Evolutionary conservation across 2,329 filamentous ascomycete species (phyloP), one percentile per base, ranked within the genome.

Genomic region (Botrytis pseudocinerea): DNA sequence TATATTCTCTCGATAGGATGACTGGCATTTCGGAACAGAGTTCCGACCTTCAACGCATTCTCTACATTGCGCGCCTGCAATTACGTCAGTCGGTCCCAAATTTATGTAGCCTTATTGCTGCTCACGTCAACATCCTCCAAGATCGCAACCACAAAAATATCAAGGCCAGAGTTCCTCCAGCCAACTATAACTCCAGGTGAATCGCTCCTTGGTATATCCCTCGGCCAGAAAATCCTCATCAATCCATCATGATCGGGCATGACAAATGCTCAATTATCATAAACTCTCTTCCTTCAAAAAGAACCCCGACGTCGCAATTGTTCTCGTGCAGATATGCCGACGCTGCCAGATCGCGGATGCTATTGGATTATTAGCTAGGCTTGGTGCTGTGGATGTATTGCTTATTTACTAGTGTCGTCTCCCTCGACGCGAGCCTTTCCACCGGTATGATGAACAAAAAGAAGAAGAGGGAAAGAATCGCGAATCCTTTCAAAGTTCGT

Each of bases 201-300:
- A 77, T 90, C 88, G 72, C 91, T 92, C 82, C 87, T 88, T 71
- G 89, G 87, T 80, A 93, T 90, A 84, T 97, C 95, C 80, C 92
- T 92, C 80, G 96, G 97, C 96, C 96, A 99, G 85, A 99, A 98
- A 85, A 99, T 91, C 86, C 96, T 94, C 91, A 98, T 94, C 86
- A 98, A 87, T 80, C 93, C 95, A 93, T 96, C 89, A 87, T 90
- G 87, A 84, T 89, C 88, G 85, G 88, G 85, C 89, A 91, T 91
- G 87, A 86, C 88, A 84, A 81, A 80, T 76, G 48, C 38, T 57
- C 7, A 38, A 44, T 42, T 20, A 10, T 60, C 22, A 14, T 18
- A 48, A 40, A 66, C n/a, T 22, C 51, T 22, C 68, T 59, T 72
- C 66, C 44, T 87, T 89, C 51, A 98, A 83, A 99, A 98, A 74